phyloP scores from a whole-genome alignment of 306 rosid species.

The Acacia acuminata region DNA sequence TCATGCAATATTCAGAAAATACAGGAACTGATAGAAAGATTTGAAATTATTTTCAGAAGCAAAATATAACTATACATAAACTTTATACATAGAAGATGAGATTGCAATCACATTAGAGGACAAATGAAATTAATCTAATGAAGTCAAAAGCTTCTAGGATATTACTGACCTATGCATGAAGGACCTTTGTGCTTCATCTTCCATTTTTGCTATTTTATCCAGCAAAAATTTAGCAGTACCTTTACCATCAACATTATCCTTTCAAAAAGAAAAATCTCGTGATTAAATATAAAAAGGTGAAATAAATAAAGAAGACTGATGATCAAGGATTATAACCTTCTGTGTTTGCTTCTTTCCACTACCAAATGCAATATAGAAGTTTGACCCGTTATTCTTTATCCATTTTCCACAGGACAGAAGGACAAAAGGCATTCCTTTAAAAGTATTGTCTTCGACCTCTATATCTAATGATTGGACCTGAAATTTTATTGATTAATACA shows the following conservation, averaged over 20 bases:
- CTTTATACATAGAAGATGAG: slow-evolving; percentile 8
- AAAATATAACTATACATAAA: not conserved
- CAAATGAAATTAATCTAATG: slow-evolving; percentile 12
- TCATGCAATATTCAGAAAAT: not conserved
- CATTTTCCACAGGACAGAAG: slow-evolving; percentile 65
- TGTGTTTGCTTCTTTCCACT: slow-evolving; percentile 47
- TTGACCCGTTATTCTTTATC: slow-evolving; percentile 87
- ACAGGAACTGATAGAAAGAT: not conserved
- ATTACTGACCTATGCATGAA: slow-evolving; percentile 90
- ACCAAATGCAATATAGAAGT: slow-evolving; percentile 72
- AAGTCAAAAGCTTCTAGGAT: slow-evolving; percentile 26
- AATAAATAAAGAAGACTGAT: slow-evolving; percentile 24
- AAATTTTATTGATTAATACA: slow-evolving; percentile 29
- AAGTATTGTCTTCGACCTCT: slow-evolving; percentile 66
- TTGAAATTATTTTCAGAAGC: not conserved
- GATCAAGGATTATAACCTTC: slow-evolving; percentile 60
- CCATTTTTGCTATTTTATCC: slow-evolving; percentile 74
- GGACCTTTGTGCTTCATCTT: slow-evolving; percentile 92
- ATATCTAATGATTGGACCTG: slow-evolving; percentile 83
- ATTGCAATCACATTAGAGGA: slow-evolving; percentile 18
- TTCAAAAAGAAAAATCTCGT: slow-evolving; percentile 37
- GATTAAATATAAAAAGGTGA: slow-evolving; percentile 31
- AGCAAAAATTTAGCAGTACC: slow-evolving; percentile 83
- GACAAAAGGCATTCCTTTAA: slow-evolving; percentile 85
- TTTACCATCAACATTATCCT: slow-evolving; percentile 74